These are phyloP conservation scores for Calonectria fujianensis DNA, from an alignment of 2,329 filamentous ascomycete species.

Conservation along the genomic window DNA sequence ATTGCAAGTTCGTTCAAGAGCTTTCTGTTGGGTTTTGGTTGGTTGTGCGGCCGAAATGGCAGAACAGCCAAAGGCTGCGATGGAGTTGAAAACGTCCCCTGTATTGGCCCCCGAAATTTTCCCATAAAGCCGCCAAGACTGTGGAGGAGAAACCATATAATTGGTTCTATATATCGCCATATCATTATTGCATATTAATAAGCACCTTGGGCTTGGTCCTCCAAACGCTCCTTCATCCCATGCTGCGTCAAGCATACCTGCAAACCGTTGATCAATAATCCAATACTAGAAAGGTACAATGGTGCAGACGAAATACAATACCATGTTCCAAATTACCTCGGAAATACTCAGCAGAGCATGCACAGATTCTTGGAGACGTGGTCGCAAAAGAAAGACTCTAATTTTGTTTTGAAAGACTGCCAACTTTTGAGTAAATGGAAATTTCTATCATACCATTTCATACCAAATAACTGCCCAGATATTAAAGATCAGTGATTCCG, in stretches of 20 bases:
- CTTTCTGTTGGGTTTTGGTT: background rate
- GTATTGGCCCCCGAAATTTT: background rate
- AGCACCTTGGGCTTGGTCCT: background rate
- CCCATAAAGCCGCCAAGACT: too few species aligned
- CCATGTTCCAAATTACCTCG: background rate
- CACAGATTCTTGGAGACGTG: background rate
- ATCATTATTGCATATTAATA: background rate
- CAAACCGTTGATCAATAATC: background rate
- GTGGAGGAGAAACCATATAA: background rate
- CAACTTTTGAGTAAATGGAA: slow-evolving; percentile 12
- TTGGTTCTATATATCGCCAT: background rate
- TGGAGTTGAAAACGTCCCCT: background rate
- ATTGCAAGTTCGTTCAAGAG: too few species aligned
- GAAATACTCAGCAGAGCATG: background rate
- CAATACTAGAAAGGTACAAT: background rate
- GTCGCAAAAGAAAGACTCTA: background rate
- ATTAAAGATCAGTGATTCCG: slow-evolving; percentile 4
- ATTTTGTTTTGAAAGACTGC: background rate
- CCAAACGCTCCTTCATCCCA: background rate
- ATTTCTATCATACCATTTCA: background rate
- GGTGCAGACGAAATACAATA: too few species aligned
- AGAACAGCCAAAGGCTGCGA: too few species aligned
- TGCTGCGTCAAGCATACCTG: too few species aligned
- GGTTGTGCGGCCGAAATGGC: background rate
- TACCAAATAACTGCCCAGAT: background rate